Evolutionary conservation across 2,329 filamentous ascomycete genomes (phyloP).

Genomic region (Plectosphaerella sp.): DNA sequence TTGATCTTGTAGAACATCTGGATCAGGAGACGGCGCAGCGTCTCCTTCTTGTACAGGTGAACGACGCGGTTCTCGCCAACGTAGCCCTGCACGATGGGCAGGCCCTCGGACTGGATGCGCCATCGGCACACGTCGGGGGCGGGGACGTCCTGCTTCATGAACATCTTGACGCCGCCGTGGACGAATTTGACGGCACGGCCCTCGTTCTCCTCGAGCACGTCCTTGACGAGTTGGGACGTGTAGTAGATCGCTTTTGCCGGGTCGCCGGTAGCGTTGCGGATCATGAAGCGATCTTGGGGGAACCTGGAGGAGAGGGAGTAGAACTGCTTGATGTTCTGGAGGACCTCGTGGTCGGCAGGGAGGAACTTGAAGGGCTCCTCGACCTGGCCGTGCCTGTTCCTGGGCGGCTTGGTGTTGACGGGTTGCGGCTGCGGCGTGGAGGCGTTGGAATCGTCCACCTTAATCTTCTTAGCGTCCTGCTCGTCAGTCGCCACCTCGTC

Average conservation of each 20-base stretch:
- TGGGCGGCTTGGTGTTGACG: slow-evolving; percentile 27
- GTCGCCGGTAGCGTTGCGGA: slow-evolving; percentile 84
- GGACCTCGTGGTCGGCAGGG: slow-evolving; percentile 66
- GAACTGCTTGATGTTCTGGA: slow-evolving; percentile 74
- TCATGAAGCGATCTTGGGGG: slow-evolving; percentile 89
- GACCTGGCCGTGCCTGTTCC: slow-evolving; percentile 47
- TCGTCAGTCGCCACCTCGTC: slow-evolving; percentile 30
- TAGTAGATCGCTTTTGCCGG: slow-evolving; percentile 97
- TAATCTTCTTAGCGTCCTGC: slow-evolving; percentile 42
- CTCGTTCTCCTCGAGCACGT: slow-evolving; percentile 84
- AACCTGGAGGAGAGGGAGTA: slow-evolving; percentile 82
- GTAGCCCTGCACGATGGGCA: slow-evolving; percentile 88
- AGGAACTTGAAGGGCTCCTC: slow-evolving; percentile 98
- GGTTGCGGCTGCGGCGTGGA: slow-evolving; percentile 18
- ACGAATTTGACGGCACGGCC: slow-evolving; percentile 91
- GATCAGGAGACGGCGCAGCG: slow-evolving; percentile 74
- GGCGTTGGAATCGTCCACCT: slow-evolving; percentile 27
- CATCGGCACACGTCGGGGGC: slow-evolving; percentile 82
- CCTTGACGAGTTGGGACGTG: slow-evolving; percentile 76
- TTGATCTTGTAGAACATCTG: slow-evolving; percentile 96
- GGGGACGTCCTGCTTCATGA: slow-evolving; percentile 94
- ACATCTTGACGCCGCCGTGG: slow-evolving; percentile 97
- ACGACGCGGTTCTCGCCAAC: slow-evolving; percentile 76
- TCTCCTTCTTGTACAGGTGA: slow-evolving; percentile 70
- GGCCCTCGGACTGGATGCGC: slow-evolving; percentile 92